Percentiles rank a stretch among this genome's conserved stretches.
These are phyloP conservation scores for Lepraria neglecta DNA, from an alignment of 495 filamentous ascomycete species.

Conservation along the genomic window DNA sequence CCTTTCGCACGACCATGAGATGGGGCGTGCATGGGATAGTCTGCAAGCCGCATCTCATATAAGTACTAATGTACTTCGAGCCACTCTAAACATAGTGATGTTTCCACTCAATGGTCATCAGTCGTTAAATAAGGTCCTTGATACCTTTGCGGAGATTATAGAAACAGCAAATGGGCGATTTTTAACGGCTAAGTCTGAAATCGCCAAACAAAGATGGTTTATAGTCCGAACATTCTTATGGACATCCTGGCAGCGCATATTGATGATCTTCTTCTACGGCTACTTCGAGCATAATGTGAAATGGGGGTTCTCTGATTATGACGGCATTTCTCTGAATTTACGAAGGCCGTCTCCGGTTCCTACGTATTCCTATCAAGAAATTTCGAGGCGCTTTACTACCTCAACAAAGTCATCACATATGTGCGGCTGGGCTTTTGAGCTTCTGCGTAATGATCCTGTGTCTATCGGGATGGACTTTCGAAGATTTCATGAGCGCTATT, in stretches of 20 bases:
- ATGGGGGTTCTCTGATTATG: not conserved
- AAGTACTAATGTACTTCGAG: not conserved
- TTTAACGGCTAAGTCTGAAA: not conserved
- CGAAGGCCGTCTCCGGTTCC: not conserved
- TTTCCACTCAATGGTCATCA: not conserved
- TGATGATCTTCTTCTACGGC: conserved; percentile 20
- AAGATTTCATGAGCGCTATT: conserved; percentile 7
- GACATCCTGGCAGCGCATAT: conserved; percentile 20
- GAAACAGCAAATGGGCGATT: not conserved
- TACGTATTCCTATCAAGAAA: conserved; percentile 1
- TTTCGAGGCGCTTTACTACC: conserved; percentile 2
- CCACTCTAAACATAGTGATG: not conserved
- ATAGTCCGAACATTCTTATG: conserved; percentile 17
- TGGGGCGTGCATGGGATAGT: not conserved
- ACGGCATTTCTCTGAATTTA: not conserved
- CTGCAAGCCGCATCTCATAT: not conserved
- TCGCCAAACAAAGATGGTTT: conserved; percentile 1
- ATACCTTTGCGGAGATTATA: not conserved
- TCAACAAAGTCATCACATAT: conserved; percentile 14
- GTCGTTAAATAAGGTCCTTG: not conserved
- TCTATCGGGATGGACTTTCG: conserved; percentile 19
- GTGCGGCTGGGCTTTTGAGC: conserved; percentile 27
- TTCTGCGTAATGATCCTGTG: conserved; percentile 11
- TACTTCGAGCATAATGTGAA: not conserved
- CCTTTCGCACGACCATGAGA: not conserved